Base-by-base conservation (phyloP, 176 grass and related monocot species). In the Poa annua region DNA sequence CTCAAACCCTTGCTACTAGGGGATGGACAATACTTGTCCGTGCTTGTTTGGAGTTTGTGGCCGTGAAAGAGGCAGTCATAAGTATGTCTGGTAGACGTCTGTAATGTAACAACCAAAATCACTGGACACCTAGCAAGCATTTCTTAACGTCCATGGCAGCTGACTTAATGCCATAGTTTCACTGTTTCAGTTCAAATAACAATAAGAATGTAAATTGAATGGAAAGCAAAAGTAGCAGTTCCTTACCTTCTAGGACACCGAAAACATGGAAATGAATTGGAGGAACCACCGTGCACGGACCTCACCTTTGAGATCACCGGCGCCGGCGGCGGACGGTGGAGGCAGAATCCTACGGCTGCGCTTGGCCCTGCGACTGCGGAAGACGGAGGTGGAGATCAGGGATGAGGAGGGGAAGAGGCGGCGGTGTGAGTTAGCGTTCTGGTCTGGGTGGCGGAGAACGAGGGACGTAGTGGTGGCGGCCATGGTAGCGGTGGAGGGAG, bases 301-400 rank as follows among this genome's bases (percentile, higher is more conserved):
- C 78, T 80, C 78, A 80, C 78, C 78, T 80, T 80, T 62, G 25
- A 80, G 29, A 49, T 39, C 78, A 65, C 25, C 59, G 42, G 60
- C 17, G 61, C 24, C 60, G 60, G 42, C 59, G 61, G 45, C 61
- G 61, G 45, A 22, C 26, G 19, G 44, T 32, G 62, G 45, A 29
- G 62, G 26, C 19, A 21, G 11, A 49, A 2, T 19, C 78, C 45
- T 49, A 41, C 77, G 17, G 59, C 22, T 34, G 45, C 78, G 53
- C 44, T 16, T 38, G 29, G 78, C 78, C 42, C 26, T 48, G 29
- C 45, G 42, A 48, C 32, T 13, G 78, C 60, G 77, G 60, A 10
- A 60, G 42, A 33, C 78, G 45, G 78, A 51, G 26, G 29, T 1
- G 45, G 44, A 34, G 24, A 8, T 32, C 71, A 32, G 45, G 77